A percentile compares a stretch with the other conserved stretches of the same genome.
Conservation (phyloP, 768 basidiomycete genomes). For the Pleurotus salmoneostramineus region DNA sequence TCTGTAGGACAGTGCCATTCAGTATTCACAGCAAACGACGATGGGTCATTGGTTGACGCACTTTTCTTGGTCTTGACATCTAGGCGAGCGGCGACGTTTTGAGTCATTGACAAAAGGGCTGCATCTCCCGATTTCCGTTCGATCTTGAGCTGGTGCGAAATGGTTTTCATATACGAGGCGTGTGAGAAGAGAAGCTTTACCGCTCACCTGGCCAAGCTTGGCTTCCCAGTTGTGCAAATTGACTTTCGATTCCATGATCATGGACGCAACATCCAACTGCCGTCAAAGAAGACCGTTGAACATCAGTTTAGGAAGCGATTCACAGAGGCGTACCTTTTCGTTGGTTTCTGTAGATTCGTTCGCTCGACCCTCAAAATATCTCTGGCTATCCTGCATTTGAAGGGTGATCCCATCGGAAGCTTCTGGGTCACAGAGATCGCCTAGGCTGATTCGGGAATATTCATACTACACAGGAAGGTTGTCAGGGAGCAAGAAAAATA, state of each 20-base stretch:
- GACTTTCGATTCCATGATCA: constrained; percentile 42
- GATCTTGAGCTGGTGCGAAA: constrained; percentile 49
- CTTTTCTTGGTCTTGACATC: constrained; percentile 66
- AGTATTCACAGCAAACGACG: not conserved
- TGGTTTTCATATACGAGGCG: not conserved
- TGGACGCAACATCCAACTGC: constrained; percentile 42
- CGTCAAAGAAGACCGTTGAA: constrained; percentile 16
- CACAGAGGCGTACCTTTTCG: not conserved
- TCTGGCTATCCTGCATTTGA: constrained; percentile 83
- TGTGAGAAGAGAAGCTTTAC: no score
- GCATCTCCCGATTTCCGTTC: constrained; percentile 66
- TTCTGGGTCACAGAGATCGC: constrained; percentile 77
- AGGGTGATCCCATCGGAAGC: constrained; percentile 66
- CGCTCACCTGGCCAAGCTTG: constrained; percentile 51
- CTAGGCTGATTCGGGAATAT: constrained; percentile 67
- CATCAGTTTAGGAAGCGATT: not conserved
- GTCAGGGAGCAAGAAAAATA: not conserved
- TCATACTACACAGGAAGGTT: constrained; percentile 22
- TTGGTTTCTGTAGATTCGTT: not conserved
- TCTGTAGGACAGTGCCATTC: constrained; percentile 37
- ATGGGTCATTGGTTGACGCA: constrained; percentile 24
- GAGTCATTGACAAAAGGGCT: constrained; percentile 71
- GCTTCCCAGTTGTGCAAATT: constrained; percentile 55
- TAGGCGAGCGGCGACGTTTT: constrained; percentile 70
- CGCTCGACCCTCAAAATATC: constrained; percentile 74